Base-by-base conservation (phyloP, 2,329 filamentous ascomycete genomes). In the Fusarium sp. region DNA sequence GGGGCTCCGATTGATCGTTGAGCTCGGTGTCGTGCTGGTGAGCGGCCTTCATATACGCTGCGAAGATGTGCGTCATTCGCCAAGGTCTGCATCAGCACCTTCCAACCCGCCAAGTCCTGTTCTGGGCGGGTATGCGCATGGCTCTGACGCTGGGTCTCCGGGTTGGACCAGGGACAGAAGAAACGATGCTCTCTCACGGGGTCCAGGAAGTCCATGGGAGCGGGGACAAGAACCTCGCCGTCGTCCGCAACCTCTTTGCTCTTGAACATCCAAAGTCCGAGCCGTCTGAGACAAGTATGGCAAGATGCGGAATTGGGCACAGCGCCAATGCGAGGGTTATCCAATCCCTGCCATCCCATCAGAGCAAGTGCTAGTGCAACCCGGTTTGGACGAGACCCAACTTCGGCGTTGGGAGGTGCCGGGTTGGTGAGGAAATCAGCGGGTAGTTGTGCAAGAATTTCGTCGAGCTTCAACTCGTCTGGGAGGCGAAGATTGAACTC, bases 211-310 rank as follows among this genome's bases (percentile, higher is more conserved):
- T 90, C 88, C 87, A 93, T 92, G 2, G 89, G 88, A 4, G 91
- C 89, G 1, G 89, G 87, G 6, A 89, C 86, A 13, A 92, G 82
- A 11, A 91, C 83, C 38, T 87, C 82, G 0, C 87, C 87, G 18
- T 84, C 82, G 2, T 85, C 84, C 67, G 90, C 88, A 34, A 93
- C 88, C 77, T 90, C 89, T 82, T 92, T 95, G 81, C 91, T 92
- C 78, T 91, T 93, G 81, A 97, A 98, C 86, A 99, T 93, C 96
- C 96, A 99, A 3, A 99, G 87, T 0, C 96, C 96, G 0, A 98
- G 87, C 2, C 95, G 91, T 68, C 96, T 91, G 79, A 97, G 93
- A 80, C 96, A 99, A 22, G 94, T 93, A 67, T 92, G 89, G 82
- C 96, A 99, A 6, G 91, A 91, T 7, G 93, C 92, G 18, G 96